Conservation (phyloP, 179 eudicot genomes). For the Silene noctiflora region DNA sequence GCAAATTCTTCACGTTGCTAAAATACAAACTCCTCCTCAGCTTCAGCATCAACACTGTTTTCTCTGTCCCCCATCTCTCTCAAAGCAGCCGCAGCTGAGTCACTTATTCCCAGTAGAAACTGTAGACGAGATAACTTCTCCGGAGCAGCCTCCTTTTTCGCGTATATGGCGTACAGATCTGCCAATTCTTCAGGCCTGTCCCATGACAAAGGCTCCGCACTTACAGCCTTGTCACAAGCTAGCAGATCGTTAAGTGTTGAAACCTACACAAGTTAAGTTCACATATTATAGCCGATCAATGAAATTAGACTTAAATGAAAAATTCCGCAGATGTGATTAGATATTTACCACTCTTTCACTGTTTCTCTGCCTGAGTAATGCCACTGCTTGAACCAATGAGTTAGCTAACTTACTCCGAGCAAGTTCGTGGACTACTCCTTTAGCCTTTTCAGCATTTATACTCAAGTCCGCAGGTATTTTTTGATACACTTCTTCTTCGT, state of each 20-base stretch:
- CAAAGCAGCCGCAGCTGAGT: constrained; percentile 60
- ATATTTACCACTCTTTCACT: constrained; percentile 65
- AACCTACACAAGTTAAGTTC: constrained; percentile 39
- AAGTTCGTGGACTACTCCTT: constrained; percentile 35
- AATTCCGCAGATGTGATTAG: background rate
- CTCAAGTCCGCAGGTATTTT: constrained; percentile 76
- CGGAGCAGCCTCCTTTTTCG: constrained; percentile 51
- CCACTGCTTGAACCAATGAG: constrained; percentile 80
- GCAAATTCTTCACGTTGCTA: constrained; percentile 26
- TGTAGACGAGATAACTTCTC: constrained; percentile 50
- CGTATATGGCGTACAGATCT: constrained; percentile 64
- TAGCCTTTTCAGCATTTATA: constrained; percentile 67
- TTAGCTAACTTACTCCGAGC: constrained; percentile 34
- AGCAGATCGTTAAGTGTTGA: constrained; percentile 75
- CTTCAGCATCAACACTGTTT: constrained; percentile 25
- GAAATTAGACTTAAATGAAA: background rate
- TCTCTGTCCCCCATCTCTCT: constrained; percentile 39
- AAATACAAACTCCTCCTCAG: constrained; percentile 78
- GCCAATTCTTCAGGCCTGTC: constrained; percentile 69
- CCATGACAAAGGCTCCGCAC: constrained; percentile 80
- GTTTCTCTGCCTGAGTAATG: constrained; percentile 81
- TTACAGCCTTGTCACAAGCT: constrained; percentile 94
- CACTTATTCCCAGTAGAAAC: constrained; percentile 38
- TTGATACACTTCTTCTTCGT: constrained; percentile 83
- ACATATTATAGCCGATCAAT: background rate